A percentile compares a stretch with the other conserved stretches of the same genome.
phyloP scores from a whole-genome alignment of 805 yeast genomes.

The Jamesozyma lodderae region DNA sequence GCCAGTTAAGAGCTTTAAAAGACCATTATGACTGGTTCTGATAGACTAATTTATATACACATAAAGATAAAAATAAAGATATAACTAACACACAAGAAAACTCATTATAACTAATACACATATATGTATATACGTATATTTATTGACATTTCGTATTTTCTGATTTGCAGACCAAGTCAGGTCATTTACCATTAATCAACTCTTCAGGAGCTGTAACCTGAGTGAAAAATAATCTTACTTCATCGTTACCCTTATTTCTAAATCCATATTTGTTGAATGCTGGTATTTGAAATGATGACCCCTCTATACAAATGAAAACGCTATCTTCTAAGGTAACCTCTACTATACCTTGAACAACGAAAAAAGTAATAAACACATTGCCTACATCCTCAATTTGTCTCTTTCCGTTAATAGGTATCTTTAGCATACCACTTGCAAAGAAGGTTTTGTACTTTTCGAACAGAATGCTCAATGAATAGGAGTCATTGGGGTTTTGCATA shows the following conservation, averaged over 20 bases:
- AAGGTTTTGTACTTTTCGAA: slow-evolving; percentile 53
- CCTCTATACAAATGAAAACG: slow-evolving; percentile 52
- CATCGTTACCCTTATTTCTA: slow-evolving; percentile 46
- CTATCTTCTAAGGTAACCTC: slow-evolving; percentile 56
- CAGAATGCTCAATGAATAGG: slow-evolving; percentile 51
- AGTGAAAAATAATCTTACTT: slow-evolving; percentile 63
- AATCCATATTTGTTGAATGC: slow-evolving; percentile 63
- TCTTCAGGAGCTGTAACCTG: slow-evolving; percentile 38
- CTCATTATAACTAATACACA: too few relatives aligned
- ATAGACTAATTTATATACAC: too few relatives aligned
- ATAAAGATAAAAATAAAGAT: too few relatives aligned
- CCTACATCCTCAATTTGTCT: slow-evolving; percentile 45
- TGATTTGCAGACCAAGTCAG: too few relatives aligned
- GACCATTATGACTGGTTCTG: too few relatives aligned
- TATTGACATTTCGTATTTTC: too few relatives aligned
- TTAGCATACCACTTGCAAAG: slow-evolving; percentile 64
- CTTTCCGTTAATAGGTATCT: slow-evolving; percentile 54
- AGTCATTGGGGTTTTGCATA: slow-evolving; percentile 36
- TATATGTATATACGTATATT: too few relatives aligned
- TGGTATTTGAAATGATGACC: slow-evolving; percentile 76
- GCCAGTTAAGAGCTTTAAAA: too few relatives aligned
- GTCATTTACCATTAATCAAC: neutral
- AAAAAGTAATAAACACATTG: slow-evolving; percentile 60
- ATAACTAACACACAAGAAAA: too few relatives aligned
- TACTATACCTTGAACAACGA: slow-evolving; percentile 59